Conservation (phyloP, 495 filamentous ascomycete genomes). For the Glarea lozoyensis region DNA sequence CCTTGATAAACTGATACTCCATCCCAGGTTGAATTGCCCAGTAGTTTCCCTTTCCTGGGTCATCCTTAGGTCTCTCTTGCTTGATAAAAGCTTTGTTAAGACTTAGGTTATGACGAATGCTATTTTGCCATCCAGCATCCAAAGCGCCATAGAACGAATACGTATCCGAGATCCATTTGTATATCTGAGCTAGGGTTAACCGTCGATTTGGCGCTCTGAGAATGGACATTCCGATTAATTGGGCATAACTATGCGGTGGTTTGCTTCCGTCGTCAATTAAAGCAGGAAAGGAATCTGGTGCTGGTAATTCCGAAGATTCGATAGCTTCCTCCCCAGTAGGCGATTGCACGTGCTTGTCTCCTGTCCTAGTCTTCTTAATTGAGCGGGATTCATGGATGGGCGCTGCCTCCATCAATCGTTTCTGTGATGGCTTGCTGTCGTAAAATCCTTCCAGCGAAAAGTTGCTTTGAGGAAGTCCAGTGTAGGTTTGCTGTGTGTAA, state of each 20-base stretch:
- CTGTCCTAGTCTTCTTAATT: conserved; percentile 54
- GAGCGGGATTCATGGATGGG: conserved; percentile 60
- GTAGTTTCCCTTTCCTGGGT: conserved; percentile 97
- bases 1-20: conserved; percentile 81
- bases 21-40: conserved; percentile 87
- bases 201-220: conserved; percentile 74
- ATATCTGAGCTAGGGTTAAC: conserved; percentile 91
- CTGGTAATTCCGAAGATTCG: conserved; percentile 45
- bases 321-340: conserved; percentile 30
- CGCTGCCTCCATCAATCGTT: conserved; percentile 67
- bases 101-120: conserved; percentile 96
- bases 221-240: conserved; percentile 96
- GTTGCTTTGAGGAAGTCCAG: conserved; percentile 26
- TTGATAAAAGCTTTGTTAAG: conserved; percentile 97
- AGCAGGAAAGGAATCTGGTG: conserved; percentile 66
- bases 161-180: conserved; percentile 97
- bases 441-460: conserved; percentile 41
- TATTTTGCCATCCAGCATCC: conserved; percentile 95
- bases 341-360: conserved; percentile 20
- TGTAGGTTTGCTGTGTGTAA: too few relatives aligned
- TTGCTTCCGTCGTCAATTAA: conserved; percentile 85
- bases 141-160: conserved; percentile 77
- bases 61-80: conserved; percentile 91
- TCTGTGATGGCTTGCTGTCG: conserved; percentile 50
- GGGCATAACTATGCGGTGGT: conserved; percentile 85